Percentiles rank a stretch among this genome's conserved stretches.
Evolutionary conservation across 2,329 filamentous ascomycete genomes (phyloP).

Genomic region (Epicoccum sorghinum): DNA sequence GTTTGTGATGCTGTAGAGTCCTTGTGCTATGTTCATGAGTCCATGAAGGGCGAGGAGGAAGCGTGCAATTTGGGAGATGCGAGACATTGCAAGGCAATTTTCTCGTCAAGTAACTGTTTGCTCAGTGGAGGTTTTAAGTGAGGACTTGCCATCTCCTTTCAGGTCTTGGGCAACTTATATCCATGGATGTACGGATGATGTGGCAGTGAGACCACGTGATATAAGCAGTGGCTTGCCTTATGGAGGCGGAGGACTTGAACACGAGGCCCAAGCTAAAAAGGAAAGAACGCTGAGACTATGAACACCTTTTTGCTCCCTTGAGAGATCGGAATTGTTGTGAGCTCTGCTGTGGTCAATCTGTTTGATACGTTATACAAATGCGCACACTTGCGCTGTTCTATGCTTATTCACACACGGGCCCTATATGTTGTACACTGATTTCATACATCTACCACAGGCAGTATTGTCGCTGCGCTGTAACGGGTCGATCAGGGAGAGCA

Average conservation of each 20-base stretch:
- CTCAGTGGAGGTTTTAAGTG: no score
- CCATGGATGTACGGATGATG: background rate
- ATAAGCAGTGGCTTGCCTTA: background rate
- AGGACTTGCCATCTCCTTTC: no score
- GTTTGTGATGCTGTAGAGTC: constrained; percentile 12
- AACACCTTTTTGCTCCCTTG: no score
- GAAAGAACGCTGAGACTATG: background rate
- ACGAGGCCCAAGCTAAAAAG: background rate
- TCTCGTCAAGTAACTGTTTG: background rate
- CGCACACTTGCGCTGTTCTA: background rate
- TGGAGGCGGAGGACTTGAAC: no score
- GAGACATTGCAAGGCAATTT: background rate
- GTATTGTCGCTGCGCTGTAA: constrained; percentile 85
- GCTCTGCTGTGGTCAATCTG: background rate
- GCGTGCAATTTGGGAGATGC: constrained; percentile 9
- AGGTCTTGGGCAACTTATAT: no score
- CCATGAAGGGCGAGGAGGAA: constrained; percentile 17
- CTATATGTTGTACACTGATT: constrained; percentile 13
- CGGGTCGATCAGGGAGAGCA: constrained; percentile 82
- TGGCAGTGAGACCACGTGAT: background rate
- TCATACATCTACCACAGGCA: constrained; percentile 76
- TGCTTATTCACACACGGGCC: constrained; percentile 8
- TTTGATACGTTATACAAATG: constrained; percentile 18
- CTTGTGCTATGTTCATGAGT: constrained; percentile 20
- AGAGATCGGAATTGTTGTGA: background rate